A percentile compares a stretch with the other conserved stretches of the same genome.
These are phyloP conservation scores for Hymenoscyphus fraxineus DNA, from an alignment of 2,329 filamentous ascomycete genomes.

Conservation along the genomic window DNA sequence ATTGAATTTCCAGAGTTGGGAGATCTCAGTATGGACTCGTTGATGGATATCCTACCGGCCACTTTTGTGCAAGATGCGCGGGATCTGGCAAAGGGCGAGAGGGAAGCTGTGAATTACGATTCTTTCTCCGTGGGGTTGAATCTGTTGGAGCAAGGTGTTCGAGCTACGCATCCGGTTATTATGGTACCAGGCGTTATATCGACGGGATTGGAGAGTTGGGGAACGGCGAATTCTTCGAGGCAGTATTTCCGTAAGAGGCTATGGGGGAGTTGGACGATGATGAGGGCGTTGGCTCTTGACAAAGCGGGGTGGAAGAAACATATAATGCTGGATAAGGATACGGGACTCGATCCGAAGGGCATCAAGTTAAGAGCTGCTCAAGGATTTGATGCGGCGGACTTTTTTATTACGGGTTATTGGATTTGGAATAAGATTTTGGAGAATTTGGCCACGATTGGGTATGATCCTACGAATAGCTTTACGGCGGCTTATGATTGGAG, in stretches of 20 bases:
- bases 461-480: slow-evolving; percentile 76
- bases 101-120: slow-evolving; percentile 86
- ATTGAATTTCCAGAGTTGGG: slow-evolving; percentile 70
- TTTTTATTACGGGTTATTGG: slow-evolving; percentile 91
- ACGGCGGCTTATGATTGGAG: slow-evolving; percentile 86
- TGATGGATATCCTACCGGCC: slow-evolving; percentile 84
- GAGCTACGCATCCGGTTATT: slow-evolving; percentile 81
- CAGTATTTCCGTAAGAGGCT: slow-evolving; percentile 91
- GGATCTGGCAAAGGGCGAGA: slow-evolving; percentile 81
- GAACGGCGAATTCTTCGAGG: slow-evolving; percentile 77
- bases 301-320: slow-evolving; percentile 94
- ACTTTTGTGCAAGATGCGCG: slow-evolving; percentile 81
- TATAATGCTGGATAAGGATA: slow-evolving; percentile 91
- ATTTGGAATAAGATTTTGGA: slow-evolving; percentile 96
- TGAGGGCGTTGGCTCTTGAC: slow-evolving; percentile 87
- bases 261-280: slow-evolving; percentile 99
- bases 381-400: slow-evolving; percentile 96
- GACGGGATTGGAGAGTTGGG: slow-evolving; percentile 94
- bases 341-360: slow-evolving; percentile 76
- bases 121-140: slow-evolving; percentile 88
- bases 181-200: slow-evolving; percentile 99
- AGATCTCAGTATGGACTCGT: slow-evolving; percentile 76
- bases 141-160: slow-evolving; percentile 73
- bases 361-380: slow-evolving; percentile 91
- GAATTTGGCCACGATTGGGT: slow-evolving; percentile 91